Evolutionary conservation across 2,329 filamentous ascomycete genomes (phyloP).

Genomic region (Aspergillus puulaauensis): DNA sequence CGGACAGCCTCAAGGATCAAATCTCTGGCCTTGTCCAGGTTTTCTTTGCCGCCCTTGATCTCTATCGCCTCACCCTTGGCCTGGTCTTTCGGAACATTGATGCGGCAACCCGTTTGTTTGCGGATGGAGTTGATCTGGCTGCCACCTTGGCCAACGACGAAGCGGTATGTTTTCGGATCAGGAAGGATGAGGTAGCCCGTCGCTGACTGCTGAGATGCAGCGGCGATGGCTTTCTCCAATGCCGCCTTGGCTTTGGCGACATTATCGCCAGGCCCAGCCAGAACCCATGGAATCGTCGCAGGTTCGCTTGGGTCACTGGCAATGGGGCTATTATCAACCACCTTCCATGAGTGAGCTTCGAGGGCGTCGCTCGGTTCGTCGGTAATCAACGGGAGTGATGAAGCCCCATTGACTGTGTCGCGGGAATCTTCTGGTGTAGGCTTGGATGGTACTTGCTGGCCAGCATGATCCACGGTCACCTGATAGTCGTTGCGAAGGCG

Average conservation of each 20-base stretch:
- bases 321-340: conserved; percentile 57
- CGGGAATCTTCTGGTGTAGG: conserved; percentile 53
- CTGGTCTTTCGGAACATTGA: conserved; percentile 87
- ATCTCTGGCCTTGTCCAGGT: conserved; percentile 82
- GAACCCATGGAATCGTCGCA: conserved; percentile 72
- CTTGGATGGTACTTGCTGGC: conserved; percentile 72
- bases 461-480: conserved; percentile 88
- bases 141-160: conserved; percentile 84
- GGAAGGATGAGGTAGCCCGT: conserved; percentile 88
- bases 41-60: conserved; percentile 75
- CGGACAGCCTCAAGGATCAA: conserved; percentile 82
- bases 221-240: conserved; percentile 70
- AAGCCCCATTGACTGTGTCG: conserved; percentile 57
- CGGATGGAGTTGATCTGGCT: conserved; percentile 91
- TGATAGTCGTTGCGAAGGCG: conserved; percentile 80
- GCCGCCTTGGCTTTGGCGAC: conserved; percentile 77
- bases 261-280: conserved; percentile 75
- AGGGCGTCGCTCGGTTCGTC: conserved; percentile 69
- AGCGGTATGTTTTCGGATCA: conserved; percentile 84
- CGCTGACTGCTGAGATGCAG: conserved; percentile 52
- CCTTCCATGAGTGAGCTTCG: conserved; percentile 78
- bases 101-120: conserved; percentile 87
- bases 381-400: conserved; percentile 82
- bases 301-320: conserved; percentile 30
- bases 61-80: conserved; percentile 78